A percentile compares a stretch with the other conserved stretches of the same genome.
These are phyloP conservation scores for Colletotrichum camelliae DNA, from an alignment of 2,329 filamentous ascomycete genomes.

Conservation along the genomic window DNA sequence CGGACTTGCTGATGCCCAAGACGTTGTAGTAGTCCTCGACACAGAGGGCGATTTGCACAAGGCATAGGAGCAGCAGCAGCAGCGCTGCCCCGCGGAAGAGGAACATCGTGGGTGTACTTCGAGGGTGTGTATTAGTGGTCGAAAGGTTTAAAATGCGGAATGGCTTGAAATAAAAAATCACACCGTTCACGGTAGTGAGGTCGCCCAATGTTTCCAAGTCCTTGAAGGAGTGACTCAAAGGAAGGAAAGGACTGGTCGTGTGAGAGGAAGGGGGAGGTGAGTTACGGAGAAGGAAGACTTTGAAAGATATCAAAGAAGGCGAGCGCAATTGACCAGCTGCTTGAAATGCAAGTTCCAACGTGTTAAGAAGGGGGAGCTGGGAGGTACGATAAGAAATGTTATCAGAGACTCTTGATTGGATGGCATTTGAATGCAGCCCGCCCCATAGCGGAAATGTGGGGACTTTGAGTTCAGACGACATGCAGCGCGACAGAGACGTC, in stretches of 20 bases:
- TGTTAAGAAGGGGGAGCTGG: conserved; percentile 24
- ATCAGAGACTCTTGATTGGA: conserved; percentile 2
- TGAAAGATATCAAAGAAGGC: conserved; percentile 1
- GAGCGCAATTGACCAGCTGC: conserved; percentile 1
- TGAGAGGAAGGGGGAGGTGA: background rate
- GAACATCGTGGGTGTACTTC: conserved; percentile 49
- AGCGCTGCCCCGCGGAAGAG: conserved; percentile 49
- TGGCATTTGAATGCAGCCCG: background rate
- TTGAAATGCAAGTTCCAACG: conserved; percentile 25
- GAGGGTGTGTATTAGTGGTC: background rate
- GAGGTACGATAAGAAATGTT: conserved; percentile 19
- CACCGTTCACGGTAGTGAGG: background rate
- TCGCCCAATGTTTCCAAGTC: background rate
- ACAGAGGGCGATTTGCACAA: conserved; percentile 61
- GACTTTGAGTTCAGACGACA: conserved; percentile 7
- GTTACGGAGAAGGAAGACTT: background rate
- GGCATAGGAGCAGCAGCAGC: conserved; percentile 56
- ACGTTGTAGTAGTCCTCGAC: conserved; percentile 84
- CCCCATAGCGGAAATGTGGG: conserved; percentile 1
- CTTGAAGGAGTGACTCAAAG: conserved; percentile 8
- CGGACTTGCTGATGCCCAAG: conserved; percentile 79
- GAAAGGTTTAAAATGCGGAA: background rate
- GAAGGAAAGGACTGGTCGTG: background rate
- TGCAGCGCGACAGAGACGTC: background rate
- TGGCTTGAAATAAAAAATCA: background rate